Evolutionary conservation across 495 filamentous ascomycete genomes (phyloP).

Genomic region (Amorphotheca resinae): DNA sequence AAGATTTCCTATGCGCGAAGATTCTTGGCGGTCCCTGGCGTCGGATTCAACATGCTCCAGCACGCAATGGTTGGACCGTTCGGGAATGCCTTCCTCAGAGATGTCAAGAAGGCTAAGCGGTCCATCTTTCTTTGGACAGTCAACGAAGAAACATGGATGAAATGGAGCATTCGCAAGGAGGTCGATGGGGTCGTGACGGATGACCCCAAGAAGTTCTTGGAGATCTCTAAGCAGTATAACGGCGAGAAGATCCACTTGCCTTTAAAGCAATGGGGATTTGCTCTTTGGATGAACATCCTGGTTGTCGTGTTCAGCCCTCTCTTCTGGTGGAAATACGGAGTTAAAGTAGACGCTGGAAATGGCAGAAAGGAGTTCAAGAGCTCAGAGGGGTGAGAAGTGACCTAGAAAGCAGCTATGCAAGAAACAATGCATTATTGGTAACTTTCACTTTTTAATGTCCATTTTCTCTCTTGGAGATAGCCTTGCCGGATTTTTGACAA

Average conservation of each 20-base stretch:
- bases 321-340: constrained; percentile 8
- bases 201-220: constrained; percentile 38
- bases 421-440: too few species aligned
- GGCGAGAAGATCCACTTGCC: constrained; percentile 10
- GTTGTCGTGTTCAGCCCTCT: constrained; percentile 9
- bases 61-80: constrained; percentile 48
- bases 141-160: constrained; percentile 61
- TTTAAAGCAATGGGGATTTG: background rate
- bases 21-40: constrained; percentile 48
- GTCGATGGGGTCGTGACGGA: constrained; percentile 45
- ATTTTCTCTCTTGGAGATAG: too few species aligned
- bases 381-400: too few species aligned
- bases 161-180: constrained; percentile 44
- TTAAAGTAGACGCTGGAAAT: background rate
- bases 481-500: too few species aligned
- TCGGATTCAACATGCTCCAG: constrained; percentile 66
- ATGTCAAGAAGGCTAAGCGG: constrained; percentile 39
- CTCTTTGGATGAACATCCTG: constrained; percentile 12
- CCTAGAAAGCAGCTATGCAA: too few species aligned
- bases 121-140: constrained; percentile 75
- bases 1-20: constrained; percentile 54
- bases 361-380: background rate
- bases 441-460: too few species aligned
- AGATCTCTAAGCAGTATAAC: constrained; percentile 25
- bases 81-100: constrained; percentile 50